Percentiles rank a stretch among this genome's conserved stretches.
Conservation (phyloP, 1,139 yeast species). For the Diutina catenulata region DNA sequence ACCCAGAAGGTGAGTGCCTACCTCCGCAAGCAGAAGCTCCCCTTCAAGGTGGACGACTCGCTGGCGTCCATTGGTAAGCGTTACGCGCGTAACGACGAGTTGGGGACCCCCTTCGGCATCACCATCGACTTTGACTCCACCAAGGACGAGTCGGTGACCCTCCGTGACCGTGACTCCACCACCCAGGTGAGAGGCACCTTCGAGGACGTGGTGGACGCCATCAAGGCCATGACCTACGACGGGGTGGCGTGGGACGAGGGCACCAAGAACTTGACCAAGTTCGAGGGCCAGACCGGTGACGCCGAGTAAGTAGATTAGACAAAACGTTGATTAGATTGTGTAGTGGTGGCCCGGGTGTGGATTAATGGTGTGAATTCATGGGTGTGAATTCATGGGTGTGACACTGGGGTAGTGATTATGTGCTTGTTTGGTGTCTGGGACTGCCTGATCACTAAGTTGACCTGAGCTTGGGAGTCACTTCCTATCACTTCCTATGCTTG, state of each 20-base stretch:
- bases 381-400: too few relatives aligned
- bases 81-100: constrained; percentile 97
- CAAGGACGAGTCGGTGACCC: constrained; percentile 80
- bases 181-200: constrained; percentile 92
- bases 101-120: constrained; percentile 98
- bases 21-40: constrained; percentile 73
- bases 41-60: constrained; percentile 95
- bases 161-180: constrained; percentile 97
- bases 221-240: constrained; percentile 63
- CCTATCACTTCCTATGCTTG: too few relatives aligned
- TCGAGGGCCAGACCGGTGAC: constrained; percentile 19
- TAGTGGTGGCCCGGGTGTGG: too few relatives aligned
- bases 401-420: too few relatives aligned
- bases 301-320: too few relatives aligned
- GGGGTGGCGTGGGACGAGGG: constrained; percentile 80
- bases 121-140: constrained; percentile 94
- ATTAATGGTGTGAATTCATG: too few relatives aligned
- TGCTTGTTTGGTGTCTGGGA: too few relatives aligned
- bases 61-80: constrained; percentile 98
- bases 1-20: constrained; percentile 55
- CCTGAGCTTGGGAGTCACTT: too few relatives aligned
- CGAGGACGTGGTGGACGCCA: constrained; percentile 67
- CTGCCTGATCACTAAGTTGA: too few relatives aligned
- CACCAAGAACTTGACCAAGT: constrained; percentile 53
- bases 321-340: too few relatives aligned